phyloP scores from a whole-genome alignment of 1,139 yeast species.

The Meyerozyma sp. region DNA sequence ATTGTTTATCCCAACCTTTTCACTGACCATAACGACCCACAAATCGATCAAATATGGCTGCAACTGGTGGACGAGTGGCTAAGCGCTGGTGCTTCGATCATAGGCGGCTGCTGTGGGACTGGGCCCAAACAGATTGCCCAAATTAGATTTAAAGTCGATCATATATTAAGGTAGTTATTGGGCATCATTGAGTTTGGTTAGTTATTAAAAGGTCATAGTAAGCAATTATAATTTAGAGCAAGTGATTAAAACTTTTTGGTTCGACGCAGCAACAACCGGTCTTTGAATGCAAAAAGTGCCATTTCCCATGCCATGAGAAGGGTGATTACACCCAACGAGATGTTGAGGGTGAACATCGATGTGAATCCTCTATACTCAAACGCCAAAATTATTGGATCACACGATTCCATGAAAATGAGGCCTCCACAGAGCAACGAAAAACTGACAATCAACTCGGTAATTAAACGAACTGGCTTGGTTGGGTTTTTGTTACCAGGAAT shows the following conservation, averaged over 20 bases:
- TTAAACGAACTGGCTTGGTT: conserved; percentile 53
- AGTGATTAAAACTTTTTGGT: background rate
- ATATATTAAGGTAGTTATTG: background rate
- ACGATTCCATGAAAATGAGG: conserved; percentile 83
- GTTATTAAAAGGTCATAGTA: too few relatives aligned
- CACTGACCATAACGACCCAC: conserved; percentile 29
- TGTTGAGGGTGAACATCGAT: conserved; percentile 84
- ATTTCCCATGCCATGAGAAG: conserved; percentile 91
- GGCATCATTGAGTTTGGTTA: background rate
- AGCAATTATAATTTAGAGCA: background rate
- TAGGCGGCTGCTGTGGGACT: conserved; percentile 61
- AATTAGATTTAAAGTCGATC: conserved; percentile 10
- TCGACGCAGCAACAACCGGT: conserved; percentile 29
- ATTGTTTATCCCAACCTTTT: conserved; percentile 55
- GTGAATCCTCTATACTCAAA: conserved; percentile 84
- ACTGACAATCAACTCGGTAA: conserved; percentile 75
- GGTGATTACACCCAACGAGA: conserved; percentile 73
- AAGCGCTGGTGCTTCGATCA: conserved; percentile 22
- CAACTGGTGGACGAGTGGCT: conserved; percentile 29
- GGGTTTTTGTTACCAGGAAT: conserved; percentile 33
- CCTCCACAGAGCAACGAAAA: conserved; percentile 88
- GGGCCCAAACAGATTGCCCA: conserved; percentile 39
- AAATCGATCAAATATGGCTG: conserved; percentile 20
- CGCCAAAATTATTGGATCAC: conserved; percentile 77
- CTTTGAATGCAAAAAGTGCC: conserved; percentile 61